Base-by-base conservation (phyloP, 176 grass and related monocot species). In the Zoysia japonica region DNA sequence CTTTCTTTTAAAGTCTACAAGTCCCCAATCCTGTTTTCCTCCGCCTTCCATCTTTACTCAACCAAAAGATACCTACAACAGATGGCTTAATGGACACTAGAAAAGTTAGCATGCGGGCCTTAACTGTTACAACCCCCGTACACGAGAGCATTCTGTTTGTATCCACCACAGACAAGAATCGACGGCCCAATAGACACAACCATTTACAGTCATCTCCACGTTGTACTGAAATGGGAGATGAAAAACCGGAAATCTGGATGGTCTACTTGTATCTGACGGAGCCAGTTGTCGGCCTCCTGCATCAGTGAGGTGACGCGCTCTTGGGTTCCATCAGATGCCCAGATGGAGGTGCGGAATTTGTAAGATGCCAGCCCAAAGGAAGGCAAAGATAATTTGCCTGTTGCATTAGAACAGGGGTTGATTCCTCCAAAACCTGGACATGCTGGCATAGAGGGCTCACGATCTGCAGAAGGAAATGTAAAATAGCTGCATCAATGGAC, bases 211-310 rank as follows among this genome's bases (percentile, higher is more conserved):
- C 90, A 99, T 84, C 92, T 91, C 88, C 90, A 88, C 3, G 42
- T 47, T 64, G 79, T 73, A 36, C 79, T 82, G 10, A 80, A 91
- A 71, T 87, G 90, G 55, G 68, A 63, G 45, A 61, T 7, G 4
- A 99, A 99, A 69, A 99, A 99, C 2, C 59, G 78, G 83, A 90
- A 99, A 71, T 96, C 96, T 2, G 96, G 96, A 82, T 99, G 96
- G 7, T 99, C 90, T 44, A 93, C 96, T 7, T 70, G 84, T 60
- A 87, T 68, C 68, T 36, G 37, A 12, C 86, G 83, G 68, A 99
- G 84, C 96, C 96, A 99, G 42, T 76, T 80, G 36, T 86, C 90
- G 2, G 96, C 96, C 70, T 71, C 86, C 81, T 93, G 84, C 80
- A 93, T 88, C 62, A 99, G 90, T 3, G 44, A 89, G 63, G 65